Base-by-base conservation (phyloP, 2,329 filamentous ascomycete genomes). In the Paecilomyces niveus region DNA sequence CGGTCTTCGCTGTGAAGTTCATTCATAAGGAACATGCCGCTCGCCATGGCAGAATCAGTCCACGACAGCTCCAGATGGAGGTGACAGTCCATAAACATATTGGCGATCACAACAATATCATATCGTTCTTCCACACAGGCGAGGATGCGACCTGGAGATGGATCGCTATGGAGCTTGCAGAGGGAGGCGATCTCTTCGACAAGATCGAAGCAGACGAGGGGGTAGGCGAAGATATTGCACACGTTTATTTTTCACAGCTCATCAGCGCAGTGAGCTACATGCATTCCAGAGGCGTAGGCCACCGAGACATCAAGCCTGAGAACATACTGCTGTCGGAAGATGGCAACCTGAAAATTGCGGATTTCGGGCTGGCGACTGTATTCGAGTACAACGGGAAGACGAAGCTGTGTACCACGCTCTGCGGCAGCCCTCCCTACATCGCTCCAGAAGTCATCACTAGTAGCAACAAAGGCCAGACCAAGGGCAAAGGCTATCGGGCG, bases 191-290 rank as follows among this genome's bases (percentile, higher is more conserved):
- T 72, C 81, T 99, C 7, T 99, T 99, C 74, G 94, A 99, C 85
- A 99, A 99, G 80, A 97, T 99, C 67, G 95, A 99, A 77, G 92
- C 94, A 18, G 94, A 99, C 73, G 90, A 93, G 52, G 94, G 94
- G 54, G 91, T 97, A n/a, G 85, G 88, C 6, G 87, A 96, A 73
- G 90, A 97, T 71, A 91, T 99, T 70, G 93, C 94, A 33, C 95
- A 99, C 72, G 85, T 97, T 61, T 99, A 97, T 78, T 99, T 99
- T 73, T 84, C 88, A 2, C 94, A 99, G 76, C 83, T 99, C 61
- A 84, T 97, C 66, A 87, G 87, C 70, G 94, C 93, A 8, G 89
- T 97, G 62, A 88, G 88, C 69, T 99, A 92, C 77, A 95, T 97
- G 84, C 94, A 99, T 76, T 90, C 89, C 33, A 97, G 94, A 74